These are phyloP conservation scores for Porcisia hertigi DNA, from an alignment of 208 protist species.

Conservation along the genomic window DNA sequence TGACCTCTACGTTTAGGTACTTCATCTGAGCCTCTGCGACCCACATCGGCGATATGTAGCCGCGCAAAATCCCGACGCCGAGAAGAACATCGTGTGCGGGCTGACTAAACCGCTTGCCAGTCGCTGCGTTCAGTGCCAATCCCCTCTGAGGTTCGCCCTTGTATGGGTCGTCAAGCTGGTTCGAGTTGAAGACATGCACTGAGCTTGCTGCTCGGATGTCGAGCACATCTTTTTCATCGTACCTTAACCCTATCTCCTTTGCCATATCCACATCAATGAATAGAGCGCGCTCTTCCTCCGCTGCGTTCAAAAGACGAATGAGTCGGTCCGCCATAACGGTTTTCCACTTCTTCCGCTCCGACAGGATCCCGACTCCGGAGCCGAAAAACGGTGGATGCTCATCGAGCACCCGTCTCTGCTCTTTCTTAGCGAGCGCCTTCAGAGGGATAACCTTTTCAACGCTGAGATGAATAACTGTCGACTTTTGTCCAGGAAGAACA, in stretches of 20 bases:
- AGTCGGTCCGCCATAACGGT: constrained; percentile 78
- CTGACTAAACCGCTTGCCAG: constrained; percentile 85
- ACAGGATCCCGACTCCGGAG: constrained; percentile 87
- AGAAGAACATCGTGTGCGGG: constrained; percentile 89
- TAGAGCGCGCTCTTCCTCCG: constrained; percentile 74
- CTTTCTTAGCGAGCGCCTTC: constrained; percentile 43
- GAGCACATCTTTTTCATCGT: constrained; percentile 55
- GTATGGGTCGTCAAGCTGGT: constrained; percentile 88
- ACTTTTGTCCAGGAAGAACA: constrained; percentile 63
- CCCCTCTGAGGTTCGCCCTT: constrained; percentile 85
- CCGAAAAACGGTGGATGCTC: constrained; percentile 89
- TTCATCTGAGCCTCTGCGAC: constrained; percentile 78
- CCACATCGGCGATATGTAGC: constrained; percentile 90
- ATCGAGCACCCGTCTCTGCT: constrained; percentile 78
- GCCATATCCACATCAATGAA: constrained; percentile 75
- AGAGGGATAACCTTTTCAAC: constrained; percentile 83
- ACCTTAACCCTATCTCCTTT: constrained; percentile 52
- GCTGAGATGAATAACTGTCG: constrained; percentile 70
- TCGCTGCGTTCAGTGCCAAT: constrained; percentile 77
- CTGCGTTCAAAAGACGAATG: constrained; percentile 63
- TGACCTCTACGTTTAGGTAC: constrained; percentile 80
- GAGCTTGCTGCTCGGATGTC: constrained; percentile 80
- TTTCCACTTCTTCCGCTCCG: constrained; percentile 82
- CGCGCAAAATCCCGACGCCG: constrained; percentile 80
- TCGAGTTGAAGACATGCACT: constrained; percentile 78